These are phyloP conservation scores for Gomphus bonarii DNA, from an alignment of 1,284 basidiomycete genomes.

Conservation along the genomic window DNA sequence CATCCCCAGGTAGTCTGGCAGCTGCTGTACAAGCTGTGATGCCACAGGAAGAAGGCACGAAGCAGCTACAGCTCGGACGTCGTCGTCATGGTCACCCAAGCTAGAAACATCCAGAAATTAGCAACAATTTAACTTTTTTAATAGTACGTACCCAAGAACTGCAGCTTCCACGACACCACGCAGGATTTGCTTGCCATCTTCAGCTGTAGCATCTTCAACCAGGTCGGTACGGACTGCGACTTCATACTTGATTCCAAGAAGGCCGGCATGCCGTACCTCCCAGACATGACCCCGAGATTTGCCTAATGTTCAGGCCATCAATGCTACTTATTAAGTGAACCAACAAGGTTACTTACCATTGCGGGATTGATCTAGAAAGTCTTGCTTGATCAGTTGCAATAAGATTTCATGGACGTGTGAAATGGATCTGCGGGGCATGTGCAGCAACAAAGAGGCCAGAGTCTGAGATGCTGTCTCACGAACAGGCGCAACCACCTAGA, in stretches of 20 bases:
- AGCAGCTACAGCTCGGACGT: conserved; percentile 93
- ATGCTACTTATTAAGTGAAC: not conserved
- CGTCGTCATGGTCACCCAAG: conserved; percentile 87
- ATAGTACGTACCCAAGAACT: conserved; percentile 61
- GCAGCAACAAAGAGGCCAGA: conserved; percentile 79
- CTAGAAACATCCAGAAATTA: conserved; percentile 30
- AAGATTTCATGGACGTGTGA: conserved; percentile 76
- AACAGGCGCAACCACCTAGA: conserved; percentile 90
- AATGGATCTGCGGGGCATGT: conserved; percentile 74
- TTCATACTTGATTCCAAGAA: conserved; percentile 96
- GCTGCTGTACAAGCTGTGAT: conserved; percentile 63
- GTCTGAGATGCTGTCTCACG: conserved; percentile 95
- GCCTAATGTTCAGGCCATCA: not conserved
- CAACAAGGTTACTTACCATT: not conserved
- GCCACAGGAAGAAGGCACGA: conserved; percentile 85
- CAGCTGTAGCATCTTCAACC: conserved; percentile 35
- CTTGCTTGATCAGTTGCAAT: conserved; percentile 89
- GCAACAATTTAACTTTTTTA: not conserved
- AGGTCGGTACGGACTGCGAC: conserved; percentile 87
- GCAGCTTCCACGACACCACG: conserved; percentile 80
- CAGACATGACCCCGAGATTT: conserved; percentile 58
- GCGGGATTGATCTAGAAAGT: conserved; percentile 32
- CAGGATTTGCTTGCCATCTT: conserved; percentile 43
- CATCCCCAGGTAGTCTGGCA: conserved; percentile 63
- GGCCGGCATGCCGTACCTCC: conserved; percentile 95